These are phyloP conservation scores for Xylariaceae sp. DNA, from an alignment of 2,329 filamentous ascomycete genomes.

Conservation along the genomic window DNA sequence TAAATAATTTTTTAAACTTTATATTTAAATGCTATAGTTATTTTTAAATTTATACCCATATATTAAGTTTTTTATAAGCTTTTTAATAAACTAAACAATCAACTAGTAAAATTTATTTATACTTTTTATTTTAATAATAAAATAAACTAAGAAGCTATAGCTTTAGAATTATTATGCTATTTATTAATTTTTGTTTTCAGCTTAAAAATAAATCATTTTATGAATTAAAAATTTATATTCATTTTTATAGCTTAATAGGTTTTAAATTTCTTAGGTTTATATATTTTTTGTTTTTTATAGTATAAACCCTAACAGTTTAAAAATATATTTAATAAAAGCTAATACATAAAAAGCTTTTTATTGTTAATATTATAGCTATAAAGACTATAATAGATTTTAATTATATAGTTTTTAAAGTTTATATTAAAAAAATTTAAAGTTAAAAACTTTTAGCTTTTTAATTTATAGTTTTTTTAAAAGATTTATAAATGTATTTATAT, in stretches of 20 bases:
- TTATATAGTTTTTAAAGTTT: not conserved
- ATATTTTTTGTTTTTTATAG: not conserved
- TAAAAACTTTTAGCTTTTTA: not conserved
- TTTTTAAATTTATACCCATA: not conserved
- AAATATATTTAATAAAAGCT: not conserved
- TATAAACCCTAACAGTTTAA: not conserved
- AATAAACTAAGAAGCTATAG: too few relatives aligned
- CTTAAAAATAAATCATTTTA: not conserved
- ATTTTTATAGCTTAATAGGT: not conserved
- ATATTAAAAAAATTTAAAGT: not conserved
- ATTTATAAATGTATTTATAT: not conserved
- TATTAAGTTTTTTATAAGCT: not conserved
- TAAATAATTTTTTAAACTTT: not conserved
- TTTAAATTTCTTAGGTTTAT: not conserved
- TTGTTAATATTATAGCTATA: not conserved
- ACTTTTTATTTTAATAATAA: too few relatives aligned
- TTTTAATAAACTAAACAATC: not conserved
- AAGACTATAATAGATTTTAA: not conserved
- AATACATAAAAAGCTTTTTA: not conserved
- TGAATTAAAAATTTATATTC: not conserved
- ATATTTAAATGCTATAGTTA: not conserved
- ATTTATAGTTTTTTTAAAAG: too few relatives aligned
- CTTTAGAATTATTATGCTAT: too few relatives aligned
- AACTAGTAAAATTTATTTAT: not conserved
- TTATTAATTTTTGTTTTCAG: not conserved